A percentile compares a stretch with the other conserved stretches of the same genome.
phyloP scores from a whole-genome alignment of 768 basidiomycete species.

The Gymnopilus junonius region DNA sequence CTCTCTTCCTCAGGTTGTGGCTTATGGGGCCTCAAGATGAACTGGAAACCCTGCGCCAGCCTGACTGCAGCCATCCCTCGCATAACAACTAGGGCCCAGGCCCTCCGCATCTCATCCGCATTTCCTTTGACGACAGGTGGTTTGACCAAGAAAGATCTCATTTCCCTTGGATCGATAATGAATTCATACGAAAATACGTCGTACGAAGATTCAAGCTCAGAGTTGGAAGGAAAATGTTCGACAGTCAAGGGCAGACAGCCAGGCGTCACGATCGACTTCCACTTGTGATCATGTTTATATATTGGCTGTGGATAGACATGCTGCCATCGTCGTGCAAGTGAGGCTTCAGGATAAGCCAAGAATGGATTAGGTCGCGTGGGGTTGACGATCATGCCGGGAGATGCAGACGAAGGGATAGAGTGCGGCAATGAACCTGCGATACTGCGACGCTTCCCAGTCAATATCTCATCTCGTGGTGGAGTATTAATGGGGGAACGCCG shows the following conservation, averaged over 20 bases:
- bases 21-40: conserved; percentile 63
- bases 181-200: conserved; percentile 89
- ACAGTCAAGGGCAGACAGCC: conserved; percentile 89
- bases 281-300: conserved; percentile 89
- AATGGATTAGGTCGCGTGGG: conserved; percentile 66
- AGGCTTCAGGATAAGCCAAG: conserved; percentile 65
- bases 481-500: conserved; percentile 70
- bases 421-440: conserved; percentile 40
- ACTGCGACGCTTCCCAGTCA: conserved; percentile 58
- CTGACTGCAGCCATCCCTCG: conserved; percentile 93
- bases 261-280: conserved; percentile 86
- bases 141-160: conserved; percentile 85
- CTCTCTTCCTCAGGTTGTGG: conserved; percentile 34
- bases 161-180: conserved; percentile 81
- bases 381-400: conserved; percentile 56
- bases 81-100: conserved; percentile 84
- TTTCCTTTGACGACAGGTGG: conserved; percentile 53
- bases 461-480: conserved; percentile 72
- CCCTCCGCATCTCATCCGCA: conserved; percentile 61
- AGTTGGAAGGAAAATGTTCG: conserved; percentile 80
- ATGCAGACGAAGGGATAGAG: conserved; percentile 52
- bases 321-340: conserved; percentile 89
- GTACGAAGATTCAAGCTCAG: conserved; percentile 77
- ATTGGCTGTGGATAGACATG: conserved; percentile 77
- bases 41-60: conserved; percentile 93